These are phyloP conservation scores for Ogataea hybrid DNA, from an alignment of 1,139 yeast genomes.

Conservation along the genomic window DNA sequence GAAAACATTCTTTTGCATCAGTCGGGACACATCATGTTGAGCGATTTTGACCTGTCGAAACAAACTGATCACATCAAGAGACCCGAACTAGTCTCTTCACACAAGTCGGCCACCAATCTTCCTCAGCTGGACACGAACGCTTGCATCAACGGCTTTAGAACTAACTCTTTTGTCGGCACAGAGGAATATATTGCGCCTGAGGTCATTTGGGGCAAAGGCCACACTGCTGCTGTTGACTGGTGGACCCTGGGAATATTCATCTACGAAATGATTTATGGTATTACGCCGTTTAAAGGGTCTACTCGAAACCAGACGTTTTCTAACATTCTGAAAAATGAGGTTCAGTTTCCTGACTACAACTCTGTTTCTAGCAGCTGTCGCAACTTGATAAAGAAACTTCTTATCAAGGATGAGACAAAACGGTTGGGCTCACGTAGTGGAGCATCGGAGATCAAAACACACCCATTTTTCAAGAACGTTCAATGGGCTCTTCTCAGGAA, in stretches of 20 bases:
- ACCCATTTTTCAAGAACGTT: slow-evolving; percentile 82
- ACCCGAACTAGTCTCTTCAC: slow-evolving; percentile 39
- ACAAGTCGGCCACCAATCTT: slow-evolving; percentile 32
- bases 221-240: slow-evolving; percentile 98
- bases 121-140: slow-evolving; percentile 79
- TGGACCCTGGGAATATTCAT: slow-evolving; percentile 95
- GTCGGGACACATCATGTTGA: slow-evolving; percentile 96
- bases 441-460: slow-evolving; percentile 90
- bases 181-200: slow-evolving; percentile 99
- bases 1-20: slow-evolving; percentile 92
- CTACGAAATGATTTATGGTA: slow-evolving; percentile 92
- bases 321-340: slow-evolving; percentile 80
- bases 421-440: slow-evolving; percentile 90
- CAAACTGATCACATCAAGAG: slow-evolving; percentile 71
- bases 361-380: slow-evolving; percentile 74
- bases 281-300: slow-evolving; percentile 92
- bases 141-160: slow-evolving; percentile 92
- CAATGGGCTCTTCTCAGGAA: slow-evolving; percentile 95
- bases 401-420: slow-evolving; percentile 85
- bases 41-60: slow-evolving; percentile 93
- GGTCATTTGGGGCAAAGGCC: slow-evolving; percentile 95
- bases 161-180: slow-evolving; percentile 97
- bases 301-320: slow-evolving; percentile 88
- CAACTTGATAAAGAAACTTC: slow-evolving; percentile 70
- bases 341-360: slow-evolving; percentile 49